Base-by-base conservation (phyloP, 441 rosid species). In the Bruguiera hainesii region DNA sequence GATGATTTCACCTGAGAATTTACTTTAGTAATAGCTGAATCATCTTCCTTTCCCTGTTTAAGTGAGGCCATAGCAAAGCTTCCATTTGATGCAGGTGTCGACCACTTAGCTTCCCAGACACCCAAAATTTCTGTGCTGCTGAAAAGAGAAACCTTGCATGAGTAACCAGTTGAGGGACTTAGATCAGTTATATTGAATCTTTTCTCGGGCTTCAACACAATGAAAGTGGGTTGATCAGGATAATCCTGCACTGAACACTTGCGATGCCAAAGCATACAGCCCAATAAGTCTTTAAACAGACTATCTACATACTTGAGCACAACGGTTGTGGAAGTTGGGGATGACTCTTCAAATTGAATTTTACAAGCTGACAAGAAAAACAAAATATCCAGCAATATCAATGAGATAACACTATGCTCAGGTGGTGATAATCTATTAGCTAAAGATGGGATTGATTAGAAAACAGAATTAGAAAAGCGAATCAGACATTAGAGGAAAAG, bases 261-360 rank as follows among this genome's bases (percentile, higher is more conserved):
- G 13, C 88, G 83, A 72, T 88, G 89, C 84, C 89, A 84, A 63
- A 92, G 72, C 68, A 69, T 79, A 80, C 80, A 88, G 1, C 76
- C 65, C 68, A 81, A 63, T 56, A 23, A 70, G 56, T 73, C 81
- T 7, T 71, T 72, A 49, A 80, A 82, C 62, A 58, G 71, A 53
- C 73, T 78, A 49, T 79, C 75, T 23, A 35, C 69, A 0, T 73
- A 76, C 69, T 78, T 75, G 68, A 89, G 72, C 73, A 73, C 72
- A 67, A 90, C 77, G 21, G 80, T 75, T 48, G 87, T 73, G 21
- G 94, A 82, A 73, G 85, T 85, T 57, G 89, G 81, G 62, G 63
- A 66, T 26, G 80, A 70, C 69, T 86, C 94, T 82, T 88, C 91
- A 69, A 85, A 81, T 71, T 64, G 78, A 64, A 84, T 72, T 68